phyloP scores from a whole-genome alignment of 2,329 filamentous ascomycete species.

The Biscogniauxia mediterranea region DNA sequence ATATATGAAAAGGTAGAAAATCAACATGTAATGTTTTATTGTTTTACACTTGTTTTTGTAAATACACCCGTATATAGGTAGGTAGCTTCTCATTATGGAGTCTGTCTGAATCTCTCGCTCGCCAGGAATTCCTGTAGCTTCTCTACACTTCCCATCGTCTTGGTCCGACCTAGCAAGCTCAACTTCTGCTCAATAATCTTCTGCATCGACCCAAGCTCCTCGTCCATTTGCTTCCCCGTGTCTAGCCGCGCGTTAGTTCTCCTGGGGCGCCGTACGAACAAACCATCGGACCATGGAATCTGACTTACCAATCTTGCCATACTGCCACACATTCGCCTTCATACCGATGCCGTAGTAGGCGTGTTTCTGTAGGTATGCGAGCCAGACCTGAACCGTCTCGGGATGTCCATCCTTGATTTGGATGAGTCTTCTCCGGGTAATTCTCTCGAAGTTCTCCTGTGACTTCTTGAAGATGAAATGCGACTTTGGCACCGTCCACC shows the following conservation, averaged over 20 bases:
- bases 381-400: constrained; percentile 85
- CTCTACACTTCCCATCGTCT: constrained; percentile 48
- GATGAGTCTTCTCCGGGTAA: constrained; percentile 81
- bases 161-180: constrained; percentile 54
- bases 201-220: constrained; percentile 32
- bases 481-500: constrained; percentile 88
- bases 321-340: constrained; percentile 98
- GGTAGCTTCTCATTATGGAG: no score
- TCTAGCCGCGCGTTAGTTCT: constrained; percentile 36
- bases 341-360: constrained; percentile 96
- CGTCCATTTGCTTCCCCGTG: constrained; percentile 51
- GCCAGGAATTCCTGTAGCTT: constrained; percentile 58
- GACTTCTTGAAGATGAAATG: constrained; percentile 97
- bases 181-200: constrained; percentile 49
- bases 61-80: no score
- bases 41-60: constrained; percentile 18
- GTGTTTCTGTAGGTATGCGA: constrained; percentile 88
- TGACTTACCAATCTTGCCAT: constrained; percentile 65
- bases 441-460: constrained; percentile 95
- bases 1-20: no score
- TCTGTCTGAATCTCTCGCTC: constrained; percentile 45
- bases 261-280: constrained; percentile 4
- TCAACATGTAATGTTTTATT: constrained; percentile 1
- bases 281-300: constrained; percentile 2
- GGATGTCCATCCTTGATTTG: constrained; percentile 91